These are phyloP conservation scores for Hygrophila difformis DNA, from an alignment of 257 asterid species.

Conservation along the genomic window DNA sequence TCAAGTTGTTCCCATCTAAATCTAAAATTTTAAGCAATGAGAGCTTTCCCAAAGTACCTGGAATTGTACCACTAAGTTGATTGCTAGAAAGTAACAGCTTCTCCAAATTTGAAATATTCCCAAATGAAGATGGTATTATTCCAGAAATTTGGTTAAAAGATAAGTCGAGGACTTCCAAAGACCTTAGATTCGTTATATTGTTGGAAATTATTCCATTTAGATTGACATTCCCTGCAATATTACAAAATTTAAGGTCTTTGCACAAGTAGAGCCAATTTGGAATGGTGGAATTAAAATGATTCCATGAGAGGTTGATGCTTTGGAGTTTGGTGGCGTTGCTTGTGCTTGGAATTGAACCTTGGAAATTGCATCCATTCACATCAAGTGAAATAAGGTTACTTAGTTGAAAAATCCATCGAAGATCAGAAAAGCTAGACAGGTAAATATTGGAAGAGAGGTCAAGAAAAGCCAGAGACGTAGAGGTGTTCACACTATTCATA, in stretches of 20 bases:
- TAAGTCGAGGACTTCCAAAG: constrained; percentile 14
- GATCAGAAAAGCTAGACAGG: too few species aligned
- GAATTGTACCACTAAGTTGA: constrained; percentile 24
- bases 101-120: constrained; percentile 16
- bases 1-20: too few species aligned
- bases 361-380: not conserved
- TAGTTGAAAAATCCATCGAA: constrained; percentile 27
- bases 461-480: constrained; percentile 11
- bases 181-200: constrained; percentile 19
- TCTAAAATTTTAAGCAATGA: not conserved
- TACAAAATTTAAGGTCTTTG: constrained; percentile 17
- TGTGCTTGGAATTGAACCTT: constrained; percentile 5
- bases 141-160: constrained; percentile 20
- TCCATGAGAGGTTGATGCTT: constrained; percentile 13
- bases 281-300: constrained; percentile 19
- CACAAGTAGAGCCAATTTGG: constrained; percentile 29
- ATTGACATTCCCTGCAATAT: not conserved
- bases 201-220: constrained; percentile 24
- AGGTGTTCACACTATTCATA: not conserved
- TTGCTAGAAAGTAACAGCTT: not conserved
- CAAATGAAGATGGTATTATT: constrained; percentile 19
- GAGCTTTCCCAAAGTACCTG: constrained; percentile 17
- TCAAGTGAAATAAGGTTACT: constrained; percentile 20
- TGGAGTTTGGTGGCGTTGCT: too few species aligned
- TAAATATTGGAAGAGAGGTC: too few species aligned